A percentile compares a stretch with the other conserved stretches of the same genome.
These are phyloP conservation scores for Kwoniella dendrophila DNA, from an alignment of 768 basidiomycete genomes.

Conservation along the genomic window DNA sequence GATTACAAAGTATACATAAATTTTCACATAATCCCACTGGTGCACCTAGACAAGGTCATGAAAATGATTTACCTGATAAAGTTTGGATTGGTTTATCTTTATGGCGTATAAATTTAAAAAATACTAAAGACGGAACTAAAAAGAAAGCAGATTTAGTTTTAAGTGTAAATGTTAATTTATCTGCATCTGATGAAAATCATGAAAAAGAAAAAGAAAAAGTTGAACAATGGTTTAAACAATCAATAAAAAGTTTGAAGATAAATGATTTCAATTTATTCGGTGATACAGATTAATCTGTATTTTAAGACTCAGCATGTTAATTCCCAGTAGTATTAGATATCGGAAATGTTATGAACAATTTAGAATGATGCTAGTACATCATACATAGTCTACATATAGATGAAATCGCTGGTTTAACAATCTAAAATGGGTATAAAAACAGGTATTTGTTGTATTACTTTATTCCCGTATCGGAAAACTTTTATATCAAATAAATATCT, in stretches of 20 bases:
- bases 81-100: slow-evolving; percentile 79
- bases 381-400: too few relatives aligned
- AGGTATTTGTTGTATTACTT: too few relatives aligned
- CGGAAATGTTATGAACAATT: too few relatives aligned
- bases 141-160: slow-evolving; percentile 80
- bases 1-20: slow-evolving; percentile 73
- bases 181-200: slow-evolving; percentile 55
- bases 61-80: slow-evolving; percentile 61
- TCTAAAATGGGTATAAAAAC: too few relatives aligned
- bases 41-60: slow-evolving; percentile 59
- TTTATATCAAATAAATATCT: too few relatives aligned
- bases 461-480: too few relatives aligned
- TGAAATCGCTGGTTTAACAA: too few relatives aligned
- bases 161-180: slow-evolving; percentile 74
- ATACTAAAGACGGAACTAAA: slow-evolving; percentile 9
- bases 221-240: slow-evolving; percentile 60
- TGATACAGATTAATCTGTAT: slow-evolving; percentile 27
- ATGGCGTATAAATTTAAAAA: slow-evolving; percentile 66
- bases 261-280: slow-evolving; percentile 71
- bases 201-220: slow-evolving; percentile 55
- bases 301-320: too few relatives aligned
- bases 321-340: too few relatives aligned
- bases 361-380: too few relatives aligned
- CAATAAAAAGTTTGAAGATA: slow-evolving; percentile 67
- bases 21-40: slow-evolving; percentile 59